Base-by-base conservation (phyloP, 495 filamentous ascomycete genomes). In the Aspergillus avenaceus region DNA sequence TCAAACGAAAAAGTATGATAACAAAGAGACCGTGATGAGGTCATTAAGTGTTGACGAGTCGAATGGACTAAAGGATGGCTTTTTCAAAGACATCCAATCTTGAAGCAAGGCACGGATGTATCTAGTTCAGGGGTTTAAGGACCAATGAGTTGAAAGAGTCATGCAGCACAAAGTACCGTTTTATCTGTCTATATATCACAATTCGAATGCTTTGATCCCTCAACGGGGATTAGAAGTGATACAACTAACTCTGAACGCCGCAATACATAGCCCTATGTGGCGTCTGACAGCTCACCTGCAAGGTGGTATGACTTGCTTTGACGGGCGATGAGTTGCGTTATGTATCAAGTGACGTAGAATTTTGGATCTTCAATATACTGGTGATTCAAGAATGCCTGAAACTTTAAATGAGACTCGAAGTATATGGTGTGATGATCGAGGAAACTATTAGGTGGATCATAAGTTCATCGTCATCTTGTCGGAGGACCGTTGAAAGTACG, bases 201-300 rank as follows among this genome's bases (percentile, higher is more conserved):
- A 38, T 3, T 8, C 3, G n/a, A n/a, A n/a, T n/a, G 9, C 28
- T 38, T 38, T 19, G 34, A 38, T 38, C 8, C 16, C 34, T 38
- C 16, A 1, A 38, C 11, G 21, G 16, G 21, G 13, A 21, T 38
- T 7, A 8, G 14, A 18, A 21, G 6, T 5, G 4, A 38, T 38
- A 16, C 16, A 21, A 38, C 23, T 41, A 26, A 29, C 46, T 24
- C 41, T 16, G 38, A 41, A 22, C 23, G 46, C 46, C 24, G 16
- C 46, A 41, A 41, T 21, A 25, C 6, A 28, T 40, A 29, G 13
- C 24, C 8, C 26, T 49, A 26, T 40, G 34, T 49, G 46, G 46
- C 46, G 34, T 41, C 18, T 49, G 46, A 49, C 27, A 41, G 22
- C 26, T 49, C 46, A 49, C 27, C 46, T 49, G 46, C 34, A 49